Evolutionary conservation across 2,329 filamentous ascomycete species (phyloP), one percentile per base, ranked within the genome.

Genomic region (Dichotomopilus funicola): DNA sequence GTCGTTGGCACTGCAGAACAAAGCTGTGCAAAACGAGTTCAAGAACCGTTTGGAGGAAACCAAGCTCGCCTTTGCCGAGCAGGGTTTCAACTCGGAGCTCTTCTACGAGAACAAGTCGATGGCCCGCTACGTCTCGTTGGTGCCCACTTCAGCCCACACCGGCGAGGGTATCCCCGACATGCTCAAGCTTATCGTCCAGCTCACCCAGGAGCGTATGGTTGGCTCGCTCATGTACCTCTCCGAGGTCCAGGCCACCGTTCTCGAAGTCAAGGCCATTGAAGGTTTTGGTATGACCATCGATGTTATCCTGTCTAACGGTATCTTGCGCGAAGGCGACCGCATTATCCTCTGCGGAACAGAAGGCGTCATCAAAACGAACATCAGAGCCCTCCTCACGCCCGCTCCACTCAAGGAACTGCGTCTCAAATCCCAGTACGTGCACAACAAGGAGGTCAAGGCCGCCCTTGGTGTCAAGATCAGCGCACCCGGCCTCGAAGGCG

Each of bases 391-490:
- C 33, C 79, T 99, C 51, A 99, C 94, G 3, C 94, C 94, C 1
- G 91, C 91, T 9, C 89, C 91, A 58, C 84, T 99, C 70, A 94
- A 90, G 69, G 94, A 99, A 71, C 74, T 99, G 62, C 91, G 95
- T 71, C 83, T 99, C 66, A 97, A 97, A 75, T 96, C 91, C 3
- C 82, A 86, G 60, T 99, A 99, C 67, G 92, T 99, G 35, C 95
- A 99, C 78, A 96, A 99, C 78, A 97, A 99, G 78, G 91, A 96
- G 72, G 91, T 96, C 75, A 99, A 96, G 79, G 94, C 95, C 19
- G 91, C 94, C 7, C 82, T 99, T 67, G 94, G 94, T 87, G 90
- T 99, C 72, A 99, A 99, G 82, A 97, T 99, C 69, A 91, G 91
- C 61, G 94, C 92, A 45, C 95, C 96, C 64, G 91, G 91, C 61